Conservation (phyloP, 495 filamentous ascomycete species). For the Podospora comata region DNA sequence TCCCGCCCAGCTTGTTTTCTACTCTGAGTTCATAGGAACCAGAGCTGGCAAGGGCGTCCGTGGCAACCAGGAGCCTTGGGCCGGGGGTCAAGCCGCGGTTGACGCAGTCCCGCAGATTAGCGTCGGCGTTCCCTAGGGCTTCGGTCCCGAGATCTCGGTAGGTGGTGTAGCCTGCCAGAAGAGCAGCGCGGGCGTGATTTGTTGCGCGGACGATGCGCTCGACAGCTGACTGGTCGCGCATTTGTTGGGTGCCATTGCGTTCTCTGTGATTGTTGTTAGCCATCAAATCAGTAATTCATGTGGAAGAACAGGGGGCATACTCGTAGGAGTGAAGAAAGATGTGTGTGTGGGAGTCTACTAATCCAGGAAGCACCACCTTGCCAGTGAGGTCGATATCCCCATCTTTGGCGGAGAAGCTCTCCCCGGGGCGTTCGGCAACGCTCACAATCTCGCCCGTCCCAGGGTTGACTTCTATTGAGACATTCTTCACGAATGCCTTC, state of each 20-base stretch:
- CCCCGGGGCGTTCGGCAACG: conserved; percentile 31
- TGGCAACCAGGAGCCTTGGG: conserved; percentile 51
- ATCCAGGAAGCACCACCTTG: conserved; percentile 47
- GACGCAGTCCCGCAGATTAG: conserved; percentile 43
- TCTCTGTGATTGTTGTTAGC: conserved; percentile 25
- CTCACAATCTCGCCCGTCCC: conserved; percentile 43
- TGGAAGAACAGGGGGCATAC: conserved; percentile 8
- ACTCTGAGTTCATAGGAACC: conserved; percentile 48
- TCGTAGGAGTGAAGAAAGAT: conserved; percentile 50
- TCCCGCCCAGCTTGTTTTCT: conserved; percentile 39
- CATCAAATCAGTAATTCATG: neutral
- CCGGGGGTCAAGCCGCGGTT: conserved; percentile 51
- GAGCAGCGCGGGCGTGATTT: conserved; percentile 47
- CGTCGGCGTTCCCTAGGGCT: conserved; percentile 44
- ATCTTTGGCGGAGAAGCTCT: conserved; percentile 4
- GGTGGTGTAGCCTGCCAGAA: conserved; percentile 55
- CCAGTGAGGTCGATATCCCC: conserved; percentile 46
- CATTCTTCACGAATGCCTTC: conserved; percentile 42
- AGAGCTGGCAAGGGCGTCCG: conserved; percentile 47
- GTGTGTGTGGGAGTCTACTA: conserved; percentile 55
- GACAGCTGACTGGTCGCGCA: conserved; percentile 49
- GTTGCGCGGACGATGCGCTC: conserved; percentile 50
- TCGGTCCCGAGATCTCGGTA: conserved; percentile 56
- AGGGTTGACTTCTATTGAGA: conserved; percentile 40
- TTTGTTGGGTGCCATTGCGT: conserved; percentile 41